Conservation (phyloP, 2,329 filamentous ascomycete genomes). For the Trematosphaeria pertusa region DNA sequence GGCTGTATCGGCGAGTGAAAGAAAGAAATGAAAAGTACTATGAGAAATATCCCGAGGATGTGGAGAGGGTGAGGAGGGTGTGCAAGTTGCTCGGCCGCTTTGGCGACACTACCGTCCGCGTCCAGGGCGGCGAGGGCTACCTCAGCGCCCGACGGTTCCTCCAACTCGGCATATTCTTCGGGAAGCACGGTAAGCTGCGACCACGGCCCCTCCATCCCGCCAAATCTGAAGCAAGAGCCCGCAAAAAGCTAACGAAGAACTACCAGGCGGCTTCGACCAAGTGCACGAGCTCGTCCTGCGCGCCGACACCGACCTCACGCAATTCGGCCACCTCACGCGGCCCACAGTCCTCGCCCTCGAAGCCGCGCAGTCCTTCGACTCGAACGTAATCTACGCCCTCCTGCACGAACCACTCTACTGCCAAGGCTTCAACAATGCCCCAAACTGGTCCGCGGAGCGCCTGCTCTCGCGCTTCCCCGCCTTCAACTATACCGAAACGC, state of each 20-base stretch:
- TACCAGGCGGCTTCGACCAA: constrained; percentile 38
- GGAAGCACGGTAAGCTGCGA: constrained; percentile 66
- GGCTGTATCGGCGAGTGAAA: constrained; percentile 72
- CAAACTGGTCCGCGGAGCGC: constrained; percentile 77
- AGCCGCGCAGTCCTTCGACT: constrained; percentile 72
- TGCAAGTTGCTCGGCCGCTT: constrained; percentile 66
- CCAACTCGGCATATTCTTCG: constrained; percentile 79
- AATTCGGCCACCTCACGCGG: constrained; percentile 77
- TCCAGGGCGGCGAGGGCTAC: constrained; percentile 72
- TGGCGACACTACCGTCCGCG: constrained; percentile 63
- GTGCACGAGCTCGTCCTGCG: constrained; percentile 68
- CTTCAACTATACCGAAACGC: constrained; percentile 51
- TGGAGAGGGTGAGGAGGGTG: constrained; percentile 70
- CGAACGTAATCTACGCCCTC: constrained; percentile 81
- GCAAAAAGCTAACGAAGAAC: no score
- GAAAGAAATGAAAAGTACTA: constrained; percentile 83
- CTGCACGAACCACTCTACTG: constrained; percentile 91
- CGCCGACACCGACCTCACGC: constrained; percentile 74
- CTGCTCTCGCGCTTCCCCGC: constrained; percentile 60
- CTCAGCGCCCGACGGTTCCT: constrained; percentile 78
- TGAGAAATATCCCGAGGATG: constrained; percentile 82
- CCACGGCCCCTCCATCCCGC: constrained; percentile 1
- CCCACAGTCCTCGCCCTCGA: constrained; percentile 75
- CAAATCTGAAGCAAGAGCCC: no score
- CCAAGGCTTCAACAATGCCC: constrained; percentile 66